Conservation (phyloP, 306 rosid genomes). For the Lupinus albus region DNA sequence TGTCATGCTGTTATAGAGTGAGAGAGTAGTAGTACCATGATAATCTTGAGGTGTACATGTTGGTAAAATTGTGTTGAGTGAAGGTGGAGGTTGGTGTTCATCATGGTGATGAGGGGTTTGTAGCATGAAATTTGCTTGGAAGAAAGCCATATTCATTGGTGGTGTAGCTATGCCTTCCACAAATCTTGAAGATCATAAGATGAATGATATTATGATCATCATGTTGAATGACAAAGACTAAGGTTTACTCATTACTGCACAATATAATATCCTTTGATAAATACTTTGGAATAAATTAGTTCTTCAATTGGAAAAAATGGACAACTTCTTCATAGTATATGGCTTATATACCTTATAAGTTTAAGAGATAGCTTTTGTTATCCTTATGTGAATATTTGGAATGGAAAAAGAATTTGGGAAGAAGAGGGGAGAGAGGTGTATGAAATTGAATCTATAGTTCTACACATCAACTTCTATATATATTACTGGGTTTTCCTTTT, state of each 20-base stretch:
- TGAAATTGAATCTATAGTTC: slow-evolving; percentile 47
- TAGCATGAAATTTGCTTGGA: slow-evolving; percentile 87
- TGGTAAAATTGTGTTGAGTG: slow-evolving; percentile 76
- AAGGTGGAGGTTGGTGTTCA: slow-evolving; percentile 67
- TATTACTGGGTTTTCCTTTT: slow-evolving; percentile 37
- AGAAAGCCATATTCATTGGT: slow-evolving; percentile 87
- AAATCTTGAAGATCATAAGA: slow-evolving; percentile 41
- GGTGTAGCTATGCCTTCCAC: slow-evolving; percentile 47
- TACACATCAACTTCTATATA: slow-evolving; percentile 45
- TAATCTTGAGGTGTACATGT: slow-evolving; percentile 83
- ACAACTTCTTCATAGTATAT: slow-evolving; percentile 44
- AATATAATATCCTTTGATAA: slow-evolving; percentile 37
- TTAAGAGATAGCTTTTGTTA: slow-evolving; percentile 38
- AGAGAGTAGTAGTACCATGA: slow-evolving; percentile 57
- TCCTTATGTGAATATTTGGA: slow-evolving; percentile 42
- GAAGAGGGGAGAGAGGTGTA: slow-evolving; percentile 22
- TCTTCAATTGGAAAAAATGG: slow-evolving; percentile 50
- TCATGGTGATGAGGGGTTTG: slow-evolving; percentile 79
- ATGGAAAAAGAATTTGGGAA: slow-evolving; percentile 33
- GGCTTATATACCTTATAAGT: slow-evolving; percentile 61
- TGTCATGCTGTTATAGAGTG: slow-evolving; percentile 2
- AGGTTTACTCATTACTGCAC: slow-evolving; percentile 21
- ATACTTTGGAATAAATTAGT: slow-evolving; percentile 32
- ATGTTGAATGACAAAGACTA: slow-evolving; percentile 41
- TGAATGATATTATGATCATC: slow-evolving; percentile 37